Conservation (phyloP, 768 basidiomycete genomes). For the Imleria badia region DNA sequence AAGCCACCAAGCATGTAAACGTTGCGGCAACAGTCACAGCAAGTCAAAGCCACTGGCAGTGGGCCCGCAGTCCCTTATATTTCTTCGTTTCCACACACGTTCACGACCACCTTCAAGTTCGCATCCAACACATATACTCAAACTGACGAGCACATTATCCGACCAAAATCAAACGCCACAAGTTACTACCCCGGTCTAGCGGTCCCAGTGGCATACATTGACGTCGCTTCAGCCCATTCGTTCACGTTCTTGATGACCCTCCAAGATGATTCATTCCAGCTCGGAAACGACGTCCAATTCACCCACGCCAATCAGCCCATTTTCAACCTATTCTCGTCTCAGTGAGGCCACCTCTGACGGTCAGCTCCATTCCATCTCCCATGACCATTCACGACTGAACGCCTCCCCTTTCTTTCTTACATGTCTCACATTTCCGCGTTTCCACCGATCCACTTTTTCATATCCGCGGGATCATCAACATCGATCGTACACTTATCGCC, state of each 20-base stretch:
- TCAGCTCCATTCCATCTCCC: conserved; percentile 12
- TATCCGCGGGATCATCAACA: conserved; percentile 6
- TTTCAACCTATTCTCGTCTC: conserved; percentile 37
- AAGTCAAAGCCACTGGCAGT: neutral
- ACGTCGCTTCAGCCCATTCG: neutral
- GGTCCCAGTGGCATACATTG: neutral
- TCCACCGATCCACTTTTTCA: conserved; percentile 6
- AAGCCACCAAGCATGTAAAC: neutral
- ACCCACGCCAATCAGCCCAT: conserved; percentile 37
- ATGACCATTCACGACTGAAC: conserved; percentile 6
- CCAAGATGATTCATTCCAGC: conserved; percentile 34
- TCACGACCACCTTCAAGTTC: neutral
- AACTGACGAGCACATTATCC: neutral
- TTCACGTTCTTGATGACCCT: conserved; percentile 18
- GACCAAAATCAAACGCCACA: neutral
- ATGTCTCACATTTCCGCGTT: conserved; percentile 2
- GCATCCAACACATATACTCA: neutral
- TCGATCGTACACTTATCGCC: neutral
- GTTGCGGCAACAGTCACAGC: conserved; percentile 1
- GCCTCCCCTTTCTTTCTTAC: neutral
- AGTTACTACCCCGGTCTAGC: neutral
- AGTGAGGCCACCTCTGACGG: conserved; percentile 59
- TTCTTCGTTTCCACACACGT: neutral
- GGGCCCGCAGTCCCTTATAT: neutral
- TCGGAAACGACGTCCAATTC: conserved; percentile 37